Conservation (phyloP, 306 rosid genomes). For the Albizia julibrissin region DNA sequence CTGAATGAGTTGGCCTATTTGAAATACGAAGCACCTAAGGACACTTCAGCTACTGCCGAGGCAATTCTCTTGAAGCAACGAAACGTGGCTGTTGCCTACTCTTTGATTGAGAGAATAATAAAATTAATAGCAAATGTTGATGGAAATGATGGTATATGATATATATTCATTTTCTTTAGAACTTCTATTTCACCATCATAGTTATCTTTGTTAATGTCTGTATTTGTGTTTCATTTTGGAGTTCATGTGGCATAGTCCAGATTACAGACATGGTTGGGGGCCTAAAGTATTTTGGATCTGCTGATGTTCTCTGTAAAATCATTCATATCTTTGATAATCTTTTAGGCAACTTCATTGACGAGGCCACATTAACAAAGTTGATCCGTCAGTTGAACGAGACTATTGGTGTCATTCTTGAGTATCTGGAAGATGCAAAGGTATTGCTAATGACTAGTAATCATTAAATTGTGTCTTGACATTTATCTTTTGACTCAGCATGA, state of each 20-base stretch:
- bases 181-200: conserved; percentile 7
- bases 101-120: conserved; percentile 84
- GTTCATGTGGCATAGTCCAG: not conserved
- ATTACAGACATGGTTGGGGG: not conserved
- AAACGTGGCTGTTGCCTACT: conserved; percentile 72
- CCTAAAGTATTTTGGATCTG: not conserved
- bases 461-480: conserved; percentile 29
- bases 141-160: conserved; percentile 67
- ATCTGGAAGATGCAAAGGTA: conserved; percentile 91
- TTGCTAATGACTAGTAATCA: conserved; percentile 24
- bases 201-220: not conserved
- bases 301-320: conserved; percentile 2
- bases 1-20: conserved; percentile 85
- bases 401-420: conserved; percentile 69
- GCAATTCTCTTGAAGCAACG: conserved; percentile 63
- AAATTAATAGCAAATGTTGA: conserved; percentile 62
- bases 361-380: conserved; percentile 54
- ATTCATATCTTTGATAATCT: conserved; percentile 28
- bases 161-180: conserved; percentile 12
- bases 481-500: conserved; percentile 27
- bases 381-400: conserved; percentile 86
- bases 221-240: not conserved
- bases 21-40: conserved; percentile 79
- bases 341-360: conserved; percentile 62
- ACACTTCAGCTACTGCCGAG: conserved; percentile 56